Base-by-base conservation (phyloP, 176 grass and related monocot species). In the Guadua angustifolia region DNA sequence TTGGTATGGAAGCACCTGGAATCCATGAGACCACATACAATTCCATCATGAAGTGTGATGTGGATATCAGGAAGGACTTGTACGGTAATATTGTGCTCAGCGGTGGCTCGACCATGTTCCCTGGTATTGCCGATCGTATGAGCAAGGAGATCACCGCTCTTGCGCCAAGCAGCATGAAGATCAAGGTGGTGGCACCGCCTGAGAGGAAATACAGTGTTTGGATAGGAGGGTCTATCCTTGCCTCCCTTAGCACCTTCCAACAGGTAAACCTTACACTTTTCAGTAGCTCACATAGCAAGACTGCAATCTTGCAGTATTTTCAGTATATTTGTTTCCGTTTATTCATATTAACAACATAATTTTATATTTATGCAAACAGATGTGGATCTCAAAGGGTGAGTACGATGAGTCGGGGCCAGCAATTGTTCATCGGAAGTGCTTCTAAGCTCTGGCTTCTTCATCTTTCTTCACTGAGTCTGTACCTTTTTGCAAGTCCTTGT, bases 11-110 rank as follows among this genome's bases (percentile, higher is more conserved):
- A 79, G 80, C 86, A 73, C 80, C 86, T 18, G 86, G 86, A 40
- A 88, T 88, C 74, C 86, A 88, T 19, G 86, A 88, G 80, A 88
- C 86, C 44, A 88, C 86, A n/a, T 87, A 87, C 79, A 87, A 87
- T 35, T 87, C 85, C 39, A 87, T 87, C 71, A 87, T 87, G 85
- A 87, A 87, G 61, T 87, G 85, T 47, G 85, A 87, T 15, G 85
- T 87, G 60, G 85, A 87, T 60, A 87, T 88, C 74, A 83, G 86
- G 64, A 88, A 88, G 57, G 86, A 88, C 73, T 51, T 88, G 66
- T 88, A 88, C 36, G 86, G 86, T 25, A 88, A 88, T 74, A 83
- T 88, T 55, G 86, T 88, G 53, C 86, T 88, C 57, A 88, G 86
- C 49, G 86, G 86, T 81, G 87, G 87, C 22, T 74, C 82, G 0